Evolutionary conservation across 1,284 basidiomycete species (phyloP).

Genomic region (Leucoagaricus sp.): DNA sequence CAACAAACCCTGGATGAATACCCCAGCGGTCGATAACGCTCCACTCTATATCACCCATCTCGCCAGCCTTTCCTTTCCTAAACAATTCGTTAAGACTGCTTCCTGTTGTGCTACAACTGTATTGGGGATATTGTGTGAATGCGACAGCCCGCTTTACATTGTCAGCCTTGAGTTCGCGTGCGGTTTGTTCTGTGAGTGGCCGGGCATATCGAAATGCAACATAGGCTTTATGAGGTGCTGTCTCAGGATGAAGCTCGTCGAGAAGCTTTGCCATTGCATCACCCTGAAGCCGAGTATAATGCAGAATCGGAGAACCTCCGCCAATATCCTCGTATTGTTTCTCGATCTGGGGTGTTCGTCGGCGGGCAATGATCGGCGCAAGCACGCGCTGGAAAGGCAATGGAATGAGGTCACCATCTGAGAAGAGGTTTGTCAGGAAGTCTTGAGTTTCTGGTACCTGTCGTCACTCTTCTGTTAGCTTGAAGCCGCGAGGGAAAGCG

Average conservation of each 20-base stretch:
- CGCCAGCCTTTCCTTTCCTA: constrained; percentile 56
- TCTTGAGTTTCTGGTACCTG: constrained; percentile 85
- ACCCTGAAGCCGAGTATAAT: constrained; percentile 90
- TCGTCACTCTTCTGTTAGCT: constrained; percentile 14
- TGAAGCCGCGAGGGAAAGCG: constrained; percentile 13
- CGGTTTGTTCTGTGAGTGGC: constrained; percentile 85
- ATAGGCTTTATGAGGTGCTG: constrained; percentile 96
- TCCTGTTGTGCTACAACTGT: constrained; percentile 97
- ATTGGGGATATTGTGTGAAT: constrained; percentile 99
- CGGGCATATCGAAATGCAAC: constrained; percentile 93
- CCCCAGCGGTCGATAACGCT: constrained; percentile 99
- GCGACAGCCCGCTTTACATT: constrained; percentile 93
- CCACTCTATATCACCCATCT: constrained; percentile 81
- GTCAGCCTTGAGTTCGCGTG: constrained; percentile 86
- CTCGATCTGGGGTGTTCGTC: constrained; percentile 94
- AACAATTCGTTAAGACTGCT: constrained; percentile 96
- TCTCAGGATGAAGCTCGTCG: constrained; percentile 90
- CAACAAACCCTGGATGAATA: constrained; percentile 90
- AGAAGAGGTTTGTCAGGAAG: constrained; percentile 94
- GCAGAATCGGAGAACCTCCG: constrained; percentile 96
- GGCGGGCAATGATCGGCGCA: constrained; percentile 87
- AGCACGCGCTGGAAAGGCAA: constrained; percentile 89
- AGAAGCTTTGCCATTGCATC: constrained; percentile 88
- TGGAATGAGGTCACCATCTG: constrained; percentile 95
- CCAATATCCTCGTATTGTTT: constrained; percentile 95